Percentiles rank a stretch among this genome's conserved stretches.
These are phyloP conservation scores for Asterophora parasitica DNA, from an alignment of 768 basidiomycete species.

Conservation along the genomic window DNA sequence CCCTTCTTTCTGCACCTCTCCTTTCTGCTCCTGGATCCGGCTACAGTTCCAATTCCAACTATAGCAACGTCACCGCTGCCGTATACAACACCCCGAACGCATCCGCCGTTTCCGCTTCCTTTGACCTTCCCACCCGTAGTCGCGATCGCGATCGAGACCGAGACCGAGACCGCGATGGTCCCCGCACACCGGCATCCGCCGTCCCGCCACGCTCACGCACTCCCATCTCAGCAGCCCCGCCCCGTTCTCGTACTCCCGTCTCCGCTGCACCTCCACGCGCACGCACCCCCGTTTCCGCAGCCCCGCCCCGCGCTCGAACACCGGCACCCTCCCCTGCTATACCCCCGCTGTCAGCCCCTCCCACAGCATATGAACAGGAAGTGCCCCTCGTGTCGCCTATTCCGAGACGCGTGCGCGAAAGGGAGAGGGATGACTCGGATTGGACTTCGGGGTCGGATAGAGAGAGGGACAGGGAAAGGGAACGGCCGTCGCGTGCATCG, in stretches of 20 bases:
- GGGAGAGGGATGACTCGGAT: constrained; percentile 20
- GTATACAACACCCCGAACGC: constrained; percentile 11
- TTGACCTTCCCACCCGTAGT: constrained; percentile 6
- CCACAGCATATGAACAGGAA: constrained; percentile 7
- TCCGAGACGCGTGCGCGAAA: constrained; percentile 23
- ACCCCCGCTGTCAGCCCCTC: constrained; percentile 20
- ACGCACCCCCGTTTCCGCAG: constrained; percentile 16
- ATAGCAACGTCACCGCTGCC: constrained; percentile 8
- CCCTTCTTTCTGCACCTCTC: constrained; percentile 13
- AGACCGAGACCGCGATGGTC: constrained; percentile 2
- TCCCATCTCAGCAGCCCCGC: constrained; percentile 36
- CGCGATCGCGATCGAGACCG: too few relatives aligned
- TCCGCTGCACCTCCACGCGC: constrained; percentile 16
- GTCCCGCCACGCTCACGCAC: constrained; percentile 11
- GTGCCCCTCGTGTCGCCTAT: constrained; percentile 28
- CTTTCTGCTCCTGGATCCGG: constrained; percentile 15
- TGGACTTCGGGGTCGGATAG: not conserved
- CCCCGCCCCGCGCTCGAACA: constrained; percentile 11
- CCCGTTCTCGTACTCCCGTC: constrained; percentile 54
- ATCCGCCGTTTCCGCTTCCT: constrained; percentile 12
- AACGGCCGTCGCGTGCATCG: constrained; percentile 27
- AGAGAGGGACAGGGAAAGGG: constrained; percentile 7
- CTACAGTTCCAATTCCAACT: constrained; percentile 11
- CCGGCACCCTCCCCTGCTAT: constrained; percentile 12
- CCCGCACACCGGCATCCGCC: constrained; percentile 13